These are phyloP conservation scores for Ogataea corticis DNA, from an alignment of 805 yeast species.

Conservation along the genomic window DNA sequence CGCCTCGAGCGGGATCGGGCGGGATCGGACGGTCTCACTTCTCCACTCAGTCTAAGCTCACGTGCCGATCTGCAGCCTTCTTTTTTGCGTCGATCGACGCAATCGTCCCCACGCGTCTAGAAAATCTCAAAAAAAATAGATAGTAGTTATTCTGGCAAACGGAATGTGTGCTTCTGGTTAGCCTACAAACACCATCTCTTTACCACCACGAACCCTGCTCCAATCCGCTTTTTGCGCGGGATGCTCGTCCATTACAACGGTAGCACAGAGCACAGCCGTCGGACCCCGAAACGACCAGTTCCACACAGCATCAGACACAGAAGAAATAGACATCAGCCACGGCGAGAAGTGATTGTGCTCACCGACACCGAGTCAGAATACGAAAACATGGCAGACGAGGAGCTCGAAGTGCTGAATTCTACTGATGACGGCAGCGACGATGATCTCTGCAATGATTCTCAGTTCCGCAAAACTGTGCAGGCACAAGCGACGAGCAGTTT, in stretches of 20 bases:
- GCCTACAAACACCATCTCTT: too few relatives aligned
- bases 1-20: too few relatives aligned
- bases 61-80: too few relatives aligned
- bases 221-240: too few relatives aligned
- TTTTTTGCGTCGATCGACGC: too few relatives aligned
- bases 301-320: background rate
- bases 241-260: background rate
- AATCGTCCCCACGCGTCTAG: too few relatives aligned
- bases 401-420: conserved; percentile 5
- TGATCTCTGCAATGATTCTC: conserved; percentile 5
- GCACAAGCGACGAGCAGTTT: conserved; percentile 6
- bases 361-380: background rate
- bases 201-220: too few relatives aligned
- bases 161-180: too few relatives aligned
- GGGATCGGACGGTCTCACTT: too few relatives aligned
- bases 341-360: background rate
- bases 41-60: too few relatives aligned
- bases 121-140: too few relatives aligned
- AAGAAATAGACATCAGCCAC: background rate
- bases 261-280: background rate
- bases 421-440: conserved; percentile 8
- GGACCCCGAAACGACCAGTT: background rate
- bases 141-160: too few relatives aligned
- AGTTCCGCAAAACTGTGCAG: background rate
- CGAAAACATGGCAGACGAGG: background rate